A percentile compares a stretch with the other conserved stretches of the same genome.
These are phyloP conservation scores for Alectoria sarmentosa DNA, from an alignment of 495 filamentous ascomycete species.

Conservation along the genomic window DNA sequence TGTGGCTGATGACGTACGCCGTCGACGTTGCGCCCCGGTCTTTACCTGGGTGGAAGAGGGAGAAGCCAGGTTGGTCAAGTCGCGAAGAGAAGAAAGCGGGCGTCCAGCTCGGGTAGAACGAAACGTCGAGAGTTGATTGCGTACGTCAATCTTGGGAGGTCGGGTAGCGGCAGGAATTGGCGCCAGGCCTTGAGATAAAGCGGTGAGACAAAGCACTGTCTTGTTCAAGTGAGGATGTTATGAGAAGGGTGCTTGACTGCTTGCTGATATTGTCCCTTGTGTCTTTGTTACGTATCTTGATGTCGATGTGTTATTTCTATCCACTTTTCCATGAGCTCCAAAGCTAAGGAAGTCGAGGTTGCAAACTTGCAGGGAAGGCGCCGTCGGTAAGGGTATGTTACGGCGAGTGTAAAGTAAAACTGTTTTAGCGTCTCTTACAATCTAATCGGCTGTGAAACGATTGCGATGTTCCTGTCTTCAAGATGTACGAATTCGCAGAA, in stretches of 20 bases:
- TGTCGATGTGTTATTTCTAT: neutral
- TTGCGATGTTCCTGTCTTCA: neutral
- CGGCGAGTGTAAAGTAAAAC: neutral
- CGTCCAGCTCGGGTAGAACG: neutral
- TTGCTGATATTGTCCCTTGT: neutral
- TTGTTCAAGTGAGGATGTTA: neutral
- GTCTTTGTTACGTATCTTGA: neutral
- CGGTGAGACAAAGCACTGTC: neutral
- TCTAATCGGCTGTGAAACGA: neutral
- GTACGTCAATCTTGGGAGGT: neutral
- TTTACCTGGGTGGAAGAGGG: constrained; percentile 21
- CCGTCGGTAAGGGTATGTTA: neutral
- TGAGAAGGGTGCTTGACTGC: neutral
- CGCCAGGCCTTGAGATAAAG: neutral
- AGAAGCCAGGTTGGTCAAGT: constrained; percentile 25
- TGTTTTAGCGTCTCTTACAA: neutral
- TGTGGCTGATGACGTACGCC: constrained; percentile 25
- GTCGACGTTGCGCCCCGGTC: constrained; percentile 25
- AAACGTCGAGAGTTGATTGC: neutral
- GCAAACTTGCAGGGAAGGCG: constrained; percentile 4
- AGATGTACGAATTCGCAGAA: neutral
- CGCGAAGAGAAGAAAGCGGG: neutral
- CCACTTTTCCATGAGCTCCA: neutral
- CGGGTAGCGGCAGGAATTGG: constrained; percentile 3
- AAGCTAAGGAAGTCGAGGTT: neutral